Base-by-base conservation (phyloP, 305 asterid species). In the Rubia tinctorum region DNA sequence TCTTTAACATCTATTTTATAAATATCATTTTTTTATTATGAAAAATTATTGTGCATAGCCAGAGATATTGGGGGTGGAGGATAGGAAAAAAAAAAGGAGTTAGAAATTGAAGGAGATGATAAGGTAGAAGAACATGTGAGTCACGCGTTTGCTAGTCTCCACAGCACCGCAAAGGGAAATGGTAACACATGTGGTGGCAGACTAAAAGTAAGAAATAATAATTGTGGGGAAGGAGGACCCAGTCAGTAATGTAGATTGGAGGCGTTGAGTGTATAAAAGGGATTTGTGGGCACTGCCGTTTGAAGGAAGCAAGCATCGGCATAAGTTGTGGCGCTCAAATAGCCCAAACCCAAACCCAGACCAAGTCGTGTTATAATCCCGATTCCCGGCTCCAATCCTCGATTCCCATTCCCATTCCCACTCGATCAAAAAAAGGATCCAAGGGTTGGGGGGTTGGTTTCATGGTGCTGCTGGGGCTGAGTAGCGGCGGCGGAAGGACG, bases 381-480 rank as follows among this genome's bases (percentile, higher is more conserved):
- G 7, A 43, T 13, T 7, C 8, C 0, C 13, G 10, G 8, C 49
- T 2, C 49, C 49, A 44, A 2, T 2, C 1, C 49, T 1, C 49
- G 49, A 44, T 8, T 44, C 49, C 8, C 12, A 10, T 0, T 44
- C 49, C 0, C 13, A 8, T 44, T 10, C 11, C n/a, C n/a, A n/a
- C n/a, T n/a, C n/a, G n/a, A n/a, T n/a, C n/a, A n/a, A n/a, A n/a
- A n/a, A n/a, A n/a, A n/a, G n/a, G n/a, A n/a, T n/a, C n/a, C n/a
- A n/a, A n/a, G 49, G 49, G 11, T 44, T 44, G 8, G 49, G 49
- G 62, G 5, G 1, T 4, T 1, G 11, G 4, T 0, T 43, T 39
- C 43, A 67, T 67, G 72, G 72, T 68, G 10, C 72, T 68, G 42
- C 72, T 68, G 60, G 72, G 72, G 53, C 53, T 25, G 53, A 68